Evolutionary conservation across 257 asterid species (phyloP).

Genomic region (Gardenia jasminoides): DNA sequence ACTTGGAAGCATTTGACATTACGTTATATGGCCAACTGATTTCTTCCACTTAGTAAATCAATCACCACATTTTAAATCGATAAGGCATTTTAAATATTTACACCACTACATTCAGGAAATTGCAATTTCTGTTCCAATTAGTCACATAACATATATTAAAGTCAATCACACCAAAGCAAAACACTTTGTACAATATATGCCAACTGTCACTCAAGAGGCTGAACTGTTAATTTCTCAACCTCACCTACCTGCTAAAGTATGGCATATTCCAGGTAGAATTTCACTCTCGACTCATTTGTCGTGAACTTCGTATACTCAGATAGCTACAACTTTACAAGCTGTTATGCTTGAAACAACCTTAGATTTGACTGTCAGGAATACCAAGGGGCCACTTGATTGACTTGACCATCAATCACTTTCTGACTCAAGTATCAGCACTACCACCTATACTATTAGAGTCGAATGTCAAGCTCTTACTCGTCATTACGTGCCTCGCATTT

Average conservation of each 20-base stretch:
- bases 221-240: neutral
- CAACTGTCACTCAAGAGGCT: neutral
- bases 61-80: slow-evolving; percentile 1
- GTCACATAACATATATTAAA: neutral
- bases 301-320: neutral
- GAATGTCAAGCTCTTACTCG: neutral
- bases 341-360: neutral
- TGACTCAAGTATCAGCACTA: neutral
- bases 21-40: neutral
- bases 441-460: neutral
- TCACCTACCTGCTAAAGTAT: neutral
- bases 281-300: neutral
- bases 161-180: neutral
- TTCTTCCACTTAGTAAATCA: neutral
- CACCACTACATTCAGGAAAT: neutral
- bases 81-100: neutral
- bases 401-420: neutral
- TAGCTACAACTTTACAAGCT: neutral
- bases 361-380: neutral
- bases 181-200: slow-evolving; percentile 3
- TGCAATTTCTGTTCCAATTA: neutral
- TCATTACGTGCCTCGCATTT: neutral
- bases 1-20: neutral
- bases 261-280: neutral
- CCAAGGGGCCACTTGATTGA: neutral